These are phyloP conservation scores for Cicer judaicum DNA, from an alignment of 306 rosid species.

Conservation along the genomic window DNA sequence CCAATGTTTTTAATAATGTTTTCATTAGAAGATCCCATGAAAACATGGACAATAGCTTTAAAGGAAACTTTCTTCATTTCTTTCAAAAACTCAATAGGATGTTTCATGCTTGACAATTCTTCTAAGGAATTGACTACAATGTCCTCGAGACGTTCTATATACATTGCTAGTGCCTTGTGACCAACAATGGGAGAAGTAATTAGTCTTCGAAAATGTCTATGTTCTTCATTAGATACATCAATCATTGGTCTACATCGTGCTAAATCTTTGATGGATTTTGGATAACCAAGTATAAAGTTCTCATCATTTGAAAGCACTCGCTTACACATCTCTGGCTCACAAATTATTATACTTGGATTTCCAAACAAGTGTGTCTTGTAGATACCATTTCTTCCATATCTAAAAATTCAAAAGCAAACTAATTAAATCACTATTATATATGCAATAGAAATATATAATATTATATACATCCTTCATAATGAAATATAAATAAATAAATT, in stretches of 20 bases:
- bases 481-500: no score
- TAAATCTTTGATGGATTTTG: constrained; percentile 17
- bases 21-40: constrained; percentile 37
- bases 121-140: constrained; percentile 17
- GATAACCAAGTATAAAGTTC: constrained; percentile 44
- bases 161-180: constrained; percentile 20
- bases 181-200: constrained; percentile 42
- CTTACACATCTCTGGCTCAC: constrained; percentile 34
- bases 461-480: no score
- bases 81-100: constrained; percentile 39
- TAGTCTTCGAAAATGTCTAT: constrained; percentile 42
- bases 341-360: constrained; percentile 18
- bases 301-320: constrained; percentile 40
- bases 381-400: constrained; percentile 18
- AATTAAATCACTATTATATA: no score
- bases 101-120: constrained; percentile 39
- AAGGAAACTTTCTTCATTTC: constrained; percentile 41
- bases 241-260: not conserved
- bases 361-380: constrained; percentile 30
- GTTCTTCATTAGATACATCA: constrained; percentile 24
- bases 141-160: constrained; percentile 37
- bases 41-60: constrained; percentile 44
- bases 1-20: not conserved
- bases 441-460: no score
- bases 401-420: not conserved